Base-by-base conservation (phyloP, 2,329 filamentous ascomycete genomes). In the Pseudogymnoascus sp. region DNA sequence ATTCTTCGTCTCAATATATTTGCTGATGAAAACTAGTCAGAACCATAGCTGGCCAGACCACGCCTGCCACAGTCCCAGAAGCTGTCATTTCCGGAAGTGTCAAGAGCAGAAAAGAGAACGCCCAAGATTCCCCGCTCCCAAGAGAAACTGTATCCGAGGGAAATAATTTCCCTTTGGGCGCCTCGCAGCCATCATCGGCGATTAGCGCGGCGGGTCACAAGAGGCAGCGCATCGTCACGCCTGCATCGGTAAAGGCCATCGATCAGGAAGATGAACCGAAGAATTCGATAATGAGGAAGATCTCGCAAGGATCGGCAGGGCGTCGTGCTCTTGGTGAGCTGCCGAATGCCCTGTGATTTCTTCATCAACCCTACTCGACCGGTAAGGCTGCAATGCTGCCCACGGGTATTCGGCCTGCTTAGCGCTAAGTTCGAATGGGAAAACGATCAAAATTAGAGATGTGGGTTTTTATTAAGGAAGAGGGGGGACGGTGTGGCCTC, bases 231-330 rank as follows among this genome's bases (percentile, higher is more conserved):
- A 72, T 75, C 57, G 77, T 78, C 56, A 79, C 78, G 0, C 76
- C 77, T 6, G 72, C 72, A 2, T 75, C 77, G 34, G 66, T 71
- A n/a, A 77, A 74, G 63, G 74, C 67, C 7, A 74, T 78, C 13
- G 78, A 79, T 37, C 75, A 77, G 18, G 76, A 80, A 57, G 74
- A 79, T 39, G 76, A 79, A 62, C 73, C 74, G 33, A 71, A 72
- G 56, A 64, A 57, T 19, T 68, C 67, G 45, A 52, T 52, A 52
- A 52, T 52, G 45, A 52, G 45, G 26, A 52, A 52, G 26, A 52
- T 52, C 45, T 52, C 45, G 3, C 45, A 52, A 28, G 45, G 45
- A 52, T 30, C 45, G 45, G 45, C 45, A 52, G 45, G 45, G 45
- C 45, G 45, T 4, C 45, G 45, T 30, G 45, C 45, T 52, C 45